Base-by-base conservation (phyloP, 495 filamentous ascomycete species). In the Neurospora terricola region DNA sequence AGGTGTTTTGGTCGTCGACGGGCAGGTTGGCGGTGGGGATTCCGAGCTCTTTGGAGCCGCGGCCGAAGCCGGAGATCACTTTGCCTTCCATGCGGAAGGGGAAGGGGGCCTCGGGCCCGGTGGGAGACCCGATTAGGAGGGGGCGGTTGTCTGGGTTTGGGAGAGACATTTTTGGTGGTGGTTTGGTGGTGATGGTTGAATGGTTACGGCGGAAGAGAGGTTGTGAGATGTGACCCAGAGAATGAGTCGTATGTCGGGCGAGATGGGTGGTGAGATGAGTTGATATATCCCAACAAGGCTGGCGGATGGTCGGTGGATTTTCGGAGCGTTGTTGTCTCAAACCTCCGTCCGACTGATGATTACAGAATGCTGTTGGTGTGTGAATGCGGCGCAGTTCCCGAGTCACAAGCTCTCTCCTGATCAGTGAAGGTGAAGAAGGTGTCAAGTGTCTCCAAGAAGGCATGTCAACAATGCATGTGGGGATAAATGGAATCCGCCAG, bases 11-110 rank as follows among this genome's bases (percentile, higher is more conserved):
- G 89, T 42, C 89, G 71, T 91, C 90, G 72, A 97, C 86, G 48
- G 96, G 94, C 75, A 99, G 94, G 84, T 99, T 99, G 77, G 96
- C 96, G 0, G 96, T 99, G 4, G 96, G 96, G 81, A 98, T 98
- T 72, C 95, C 94, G 73, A 99, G 90, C 87, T 97, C 94, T 84
- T 93, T 95, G 80, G 91, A 94, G 54, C 96, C 96, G 59, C 96
- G 90, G 21, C 96, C 96, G 82, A 98, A 98, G 45, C 96, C 96
- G 79, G 92, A 90, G 77, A 98, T 93, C 18, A 99, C 93, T 69
- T 89, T 87, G 8, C 96, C 96, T 48, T 89, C 89, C 79, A 98
- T 87, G 69, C 85, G 88, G 74, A 97, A 84, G 0, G 96, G 96
- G 82, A 90, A 98, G 0, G 96, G 95, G 16, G 88, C 71, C 73